phyloP scores from a whole-genome alignment of 345 rosid species.

The Corchorus capsularis region DNA sequence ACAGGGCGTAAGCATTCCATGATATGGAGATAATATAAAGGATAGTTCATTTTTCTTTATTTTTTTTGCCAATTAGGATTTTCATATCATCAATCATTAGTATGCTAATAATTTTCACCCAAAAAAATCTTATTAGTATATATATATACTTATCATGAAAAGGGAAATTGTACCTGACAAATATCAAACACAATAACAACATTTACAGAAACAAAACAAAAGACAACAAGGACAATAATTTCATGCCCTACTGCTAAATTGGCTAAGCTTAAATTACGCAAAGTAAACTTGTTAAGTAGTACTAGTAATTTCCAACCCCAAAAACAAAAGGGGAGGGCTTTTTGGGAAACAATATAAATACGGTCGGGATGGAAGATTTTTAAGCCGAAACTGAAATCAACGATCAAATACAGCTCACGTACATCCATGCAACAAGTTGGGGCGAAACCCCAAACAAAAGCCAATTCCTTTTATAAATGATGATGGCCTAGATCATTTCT shows the following conservation, averaged over 20 bases:
- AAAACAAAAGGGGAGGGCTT: not conserved
- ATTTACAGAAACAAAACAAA: not conserved
- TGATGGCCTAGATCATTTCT: not conserved
- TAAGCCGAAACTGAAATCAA: not conserved
- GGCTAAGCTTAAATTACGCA: not conserved
- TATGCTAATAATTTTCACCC: too few relatives aligned
- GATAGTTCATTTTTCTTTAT: too few relatives aligned
- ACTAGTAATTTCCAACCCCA: too few relatives aligned
- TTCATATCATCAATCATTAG: too few relatives aligned
- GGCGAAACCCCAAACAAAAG: not conserved
- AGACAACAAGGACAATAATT: not conserved
- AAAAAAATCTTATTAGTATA: too few relatives aligned
- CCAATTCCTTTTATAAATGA: not conserved
- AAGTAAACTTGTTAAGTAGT: too few relatives aligned
- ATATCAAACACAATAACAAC: not conserved
- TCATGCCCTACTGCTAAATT: not conserved
- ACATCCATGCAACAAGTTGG: conserved; percentile 11
- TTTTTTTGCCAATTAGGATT: too few relatives aligned
- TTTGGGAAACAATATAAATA: not conserved
- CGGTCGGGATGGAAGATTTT: not conserved
- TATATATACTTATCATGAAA: not conserved
- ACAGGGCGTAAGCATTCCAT: too few relatives aligned
- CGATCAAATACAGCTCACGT: conserved; percentile 9
- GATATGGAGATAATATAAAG: too few relatives aligned
- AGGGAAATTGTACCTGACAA: not conserved